These are phyloP conservation scores for Tetradesmus obliquus DNA, from an alignment of 139 green algal species.

Conservation along the genomic window DNA sequence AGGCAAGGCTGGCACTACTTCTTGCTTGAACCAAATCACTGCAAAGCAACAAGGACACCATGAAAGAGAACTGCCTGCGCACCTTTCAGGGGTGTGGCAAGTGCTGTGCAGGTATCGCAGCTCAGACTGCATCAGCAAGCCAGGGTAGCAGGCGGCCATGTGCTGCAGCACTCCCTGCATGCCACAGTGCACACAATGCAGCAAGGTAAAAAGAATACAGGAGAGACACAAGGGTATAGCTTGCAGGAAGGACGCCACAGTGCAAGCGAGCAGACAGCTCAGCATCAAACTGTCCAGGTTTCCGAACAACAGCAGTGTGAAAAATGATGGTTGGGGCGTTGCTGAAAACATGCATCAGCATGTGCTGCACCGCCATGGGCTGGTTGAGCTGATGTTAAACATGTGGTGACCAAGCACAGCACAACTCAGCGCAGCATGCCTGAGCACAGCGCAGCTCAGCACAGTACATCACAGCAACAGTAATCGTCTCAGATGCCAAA, in stretches of 20 bases:
- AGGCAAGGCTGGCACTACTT: too few species aligned
- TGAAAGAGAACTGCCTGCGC: too few species aligned
- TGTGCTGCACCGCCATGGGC: background rate
- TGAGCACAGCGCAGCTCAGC: background rate
- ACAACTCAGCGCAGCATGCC: background rate
- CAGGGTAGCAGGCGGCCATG: conserved; percentile 49
- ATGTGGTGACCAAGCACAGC: background rate
- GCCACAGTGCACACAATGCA: background rate
- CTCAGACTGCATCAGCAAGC: conserved; percentile 56
- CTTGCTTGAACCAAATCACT: too few species aligned
- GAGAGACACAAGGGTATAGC: background rate
- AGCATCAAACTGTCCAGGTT: too few species aligned
- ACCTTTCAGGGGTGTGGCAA: conserved; percentile 45
- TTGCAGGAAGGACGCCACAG: background rate
- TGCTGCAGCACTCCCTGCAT: conserved; percentile 50
- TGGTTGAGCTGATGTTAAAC: background rate
- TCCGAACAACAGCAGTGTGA: background rate
- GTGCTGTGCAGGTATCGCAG: conserved; percentile 32
- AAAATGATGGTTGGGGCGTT: too few species aligned
- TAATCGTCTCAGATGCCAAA: too few species aligned
- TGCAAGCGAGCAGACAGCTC: too few species aligned
- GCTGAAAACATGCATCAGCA: background rate
- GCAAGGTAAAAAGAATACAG: background rate
- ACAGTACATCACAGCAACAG: background rate
- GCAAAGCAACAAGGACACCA: background rate